phyloP scores from a whole-genome alignment of 306 rosid genomes.

The Vigna angularis region DNA sequence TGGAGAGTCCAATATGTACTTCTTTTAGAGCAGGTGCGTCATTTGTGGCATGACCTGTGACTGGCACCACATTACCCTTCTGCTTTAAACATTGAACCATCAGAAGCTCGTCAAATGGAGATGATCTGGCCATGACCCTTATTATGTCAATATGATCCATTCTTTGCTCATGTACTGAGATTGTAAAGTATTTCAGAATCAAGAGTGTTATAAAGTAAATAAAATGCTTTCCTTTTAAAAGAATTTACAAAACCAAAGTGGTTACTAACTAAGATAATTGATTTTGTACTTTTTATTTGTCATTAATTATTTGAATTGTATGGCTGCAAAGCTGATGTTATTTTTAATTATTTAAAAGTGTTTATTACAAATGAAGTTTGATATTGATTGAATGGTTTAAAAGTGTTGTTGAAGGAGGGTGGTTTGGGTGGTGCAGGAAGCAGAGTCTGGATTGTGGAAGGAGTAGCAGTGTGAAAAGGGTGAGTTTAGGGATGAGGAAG shows the following conservation, averaged over 20 bases:
- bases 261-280: no score
- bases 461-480: constrained; percentile 38
- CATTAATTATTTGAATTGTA: no score
- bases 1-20: constrained; percentile 7
- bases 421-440: constrained; percentile 40
- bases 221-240: no score
- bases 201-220: no score
- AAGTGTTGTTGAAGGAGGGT: constrained; percentile 26
- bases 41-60: constrained; percentile 9
- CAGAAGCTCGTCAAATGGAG: constrained; percentile 11
- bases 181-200: no score
- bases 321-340: no score
- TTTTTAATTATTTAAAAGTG: no score
- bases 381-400: no score
- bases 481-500: no score
- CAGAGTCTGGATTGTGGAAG: constrained; percentile 44
- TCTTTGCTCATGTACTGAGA: neutral
- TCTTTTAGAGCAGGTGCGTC: constrained; percentile 9
- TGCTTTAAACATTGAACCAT: constrained; percentile 23
- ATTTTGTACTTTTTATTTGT: no score
- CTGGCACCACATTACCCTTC: constrained; percentile 11
- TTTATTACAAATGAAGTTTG: no score
- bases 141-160: neutral
- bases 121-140: constrained; percentile 3
- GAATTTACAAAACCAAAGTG: no score